Evolutionary conservation across 139 green algal genomes (phyloP).

Genomic region (Chloropicon primus): DNA sequence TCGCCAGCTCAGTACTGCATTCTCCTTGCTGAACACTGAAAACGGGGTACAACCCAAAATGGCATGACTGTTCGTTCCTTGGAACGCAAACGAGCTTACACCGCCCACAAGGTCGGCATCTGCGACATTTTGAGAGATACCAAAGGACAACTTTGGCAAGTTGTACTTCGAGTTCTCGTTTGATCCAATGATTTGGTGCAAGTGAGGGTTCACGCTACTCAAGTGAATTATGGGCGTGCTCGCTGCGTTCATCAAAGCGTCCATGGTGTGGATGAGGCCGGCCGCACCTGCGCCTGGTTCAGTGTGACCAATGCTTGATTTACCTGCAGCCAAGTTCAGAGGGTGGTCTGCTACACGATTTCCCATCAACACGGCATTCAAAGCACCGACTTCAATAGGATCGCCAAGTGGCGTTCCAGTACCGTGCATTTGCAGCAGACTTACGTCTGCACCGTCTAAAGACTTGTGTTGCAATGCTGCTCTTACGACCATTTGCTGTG

Average conservation of each 20-base stretch:
- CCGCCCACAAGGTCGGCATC: constrained; percentile 5
- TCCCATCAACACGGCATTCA: constrained; percentile 23
- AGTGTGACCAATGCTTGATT: constrained; percentile 64
- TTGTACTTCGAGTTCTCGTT: not conserved
- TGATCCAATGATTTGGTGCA: constrained; percentile 6
- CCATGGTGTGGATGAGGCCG: constrained; percentile 25
- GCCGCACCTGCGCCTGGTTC: constrained; percentile 67
- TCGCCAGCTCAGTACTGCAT: not conserved
- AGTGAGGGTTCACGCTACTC: constrained; percentile 14
- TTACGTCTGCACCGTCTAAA: constrained; percentile 1
- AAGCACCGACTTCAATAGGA: constrained; percentile 58
- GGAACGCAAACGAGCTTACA: constrained; percentile 69
- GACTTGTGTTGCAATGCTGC: not conserved
- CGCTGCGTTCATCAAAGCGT: not conserved
- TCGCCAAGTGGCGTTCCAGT: constrained; percentile 65
- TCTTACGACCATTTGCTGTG: constrained; percentile 20
- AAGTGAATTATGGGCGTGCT: constrained; percentile 9
- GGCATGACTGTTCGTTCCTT: constrained; percentile 63
- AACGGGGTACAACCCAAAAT: constrained; percentile 14
- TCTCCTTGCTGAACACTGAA: not conserved
- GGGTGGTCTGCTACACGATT: constrained; percentile 3
- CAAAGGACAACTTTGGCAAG: not conserved
- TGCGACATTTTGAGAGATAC: not conserved
- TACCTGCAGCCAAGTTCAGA: constrained; percentile 50
- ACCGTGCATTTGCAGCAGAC: constrained; percentile 31